These are phyloP conservation scores for Colletotrichum chlorophyti DNA, from an alignment of 2,329 filamentous ascomycete genomes.

Conservation along the genomic window DNA sequence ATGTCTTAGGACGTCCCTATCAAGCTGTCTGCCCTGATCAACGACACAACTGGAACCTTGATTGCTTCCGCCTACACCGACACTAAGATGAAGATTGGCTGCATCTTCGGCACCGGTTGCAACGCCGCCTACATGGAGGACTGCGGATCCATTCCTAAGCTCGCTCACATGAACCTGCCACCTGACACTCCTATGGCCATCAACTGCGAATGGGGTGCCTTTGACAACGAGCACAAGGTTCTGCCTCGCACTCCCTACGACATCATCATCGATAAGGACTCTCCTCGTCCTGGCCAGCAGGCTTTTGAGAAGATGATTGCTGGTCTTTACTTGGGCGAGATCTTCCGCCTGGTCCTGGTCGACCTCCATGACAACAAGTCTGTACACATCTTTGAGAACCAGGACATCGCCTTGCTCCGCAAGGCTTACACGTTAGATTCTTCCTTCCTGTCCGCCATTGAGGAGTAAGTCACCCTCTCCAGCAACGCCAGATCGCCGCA, in stretches of 20 bases:
- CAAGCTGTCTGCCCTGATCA: conserved; percentile 91
- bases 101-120: conserved; percentile 98
- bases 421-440: conserved; percentile 91
- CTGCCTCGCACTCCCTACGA: conserved; percentile 88
- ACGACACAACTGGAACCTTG: conserved; percentile 96
- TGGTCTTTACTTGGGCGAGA: conserved; percentile 91
- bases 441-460: conserved; percentile 90
- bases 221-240: conserved; percentile 91
- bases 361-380: conserved; percentile 83
- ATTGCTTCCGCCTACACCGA: conserved; percentile 99
- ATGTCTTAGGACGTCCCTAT: conserved; percentile 78
- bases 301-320: conserved; percentile 98
- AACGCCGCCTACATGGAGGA: conserved; percentile 99
- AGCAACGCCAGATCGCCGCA: no score
- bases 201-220: conserved; percentile 97
- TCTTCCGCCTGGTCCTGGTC: conserved; percentile 87
- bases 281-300: conserved; percentile 91
- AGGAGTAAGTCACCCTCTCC: conserved; percentile 84
- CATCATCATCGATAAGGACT: conserved; percentile 86
- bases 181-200: conserved; percentile 88
- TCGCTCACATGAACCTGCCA: conserved; percentile 88
- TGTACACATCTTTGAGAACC: conserved; percentile 79
- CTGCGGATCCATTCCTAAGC: conserved; percentile 88
- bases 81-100: conserved; percentile 88
- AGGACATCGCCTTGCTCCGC: conserved; percentile 81